Percentiles rank a stretch among this genome's conserved stretches.
Conservation (phyloP, 768 basidiomycete genomes). For the Daedaleopsis sinensis region DNA sequence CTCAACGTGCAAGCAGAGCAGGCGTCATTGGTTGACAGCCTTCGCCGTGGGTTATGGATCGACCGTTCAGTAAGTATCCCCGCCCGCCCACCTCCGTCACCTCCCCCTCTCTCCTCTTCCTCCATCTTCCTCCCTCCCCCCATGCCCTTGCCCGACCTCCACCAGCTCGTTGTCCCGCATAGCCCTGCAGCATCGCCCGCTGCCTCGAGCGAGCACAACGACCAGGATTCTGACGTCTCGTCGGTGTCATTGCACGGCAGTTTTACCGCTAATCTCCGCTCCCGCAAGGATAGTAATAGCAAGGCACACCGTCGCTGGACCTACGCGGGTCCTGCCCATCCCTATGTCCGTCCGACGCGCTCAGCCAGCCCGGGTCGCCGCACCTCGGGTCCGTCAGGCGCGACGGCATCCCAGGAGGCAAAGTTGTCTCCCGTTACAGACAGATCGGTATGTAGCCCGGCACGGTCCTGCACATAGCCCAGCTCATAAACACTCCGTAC, state of each 20-base stretch:
- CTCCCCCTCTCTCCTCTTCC: not conserved
- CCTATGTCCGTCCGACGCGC: not conserved
- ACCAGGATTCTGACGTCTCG: constrained; percentile 20
- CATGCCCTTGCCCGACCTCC: constrained; percentile 2
- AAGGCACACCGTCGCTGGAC: constrained; percentile 16
- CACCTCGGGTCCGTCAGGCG: not conserved
- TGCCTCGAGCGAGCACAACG: constrained; percentile 26
- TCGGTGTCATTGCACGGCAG: constrained; percentile 25
- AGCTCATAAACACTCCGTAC: not conserved
- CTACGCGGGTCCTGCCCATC: not conserved
- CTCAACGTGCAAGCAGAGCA: constrained; percentile 1
- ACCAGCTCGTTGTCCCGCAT: constrained; percentile 36
- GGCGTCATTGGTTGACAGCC: constrained; percentile 10
- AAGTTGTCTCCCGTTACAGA: constrained; percentile 15
- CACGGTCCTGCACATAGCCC: not conserved
- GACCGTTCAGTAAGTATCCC: constrained; percentile 16
- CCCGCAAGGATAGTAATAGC: not conserved
- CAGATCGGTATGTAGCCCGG: not conserved
- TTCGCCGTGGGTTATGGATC: not conserved
- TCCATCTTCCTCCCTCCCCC: constrained; percentile 7
- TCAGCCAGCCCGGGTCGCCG: not conserved
- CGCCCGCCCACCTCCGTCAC: not conserved
- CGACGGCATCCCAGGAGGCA: constrained; percentile 9
- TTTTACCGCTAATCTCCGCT: constrained; percentile 8
- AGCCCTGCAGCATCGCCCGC: constrained; percentile 53